Conservation (phyloP, 1,284 basidiomycete genomes). For the Heterobasidion irregulare region DNA sequence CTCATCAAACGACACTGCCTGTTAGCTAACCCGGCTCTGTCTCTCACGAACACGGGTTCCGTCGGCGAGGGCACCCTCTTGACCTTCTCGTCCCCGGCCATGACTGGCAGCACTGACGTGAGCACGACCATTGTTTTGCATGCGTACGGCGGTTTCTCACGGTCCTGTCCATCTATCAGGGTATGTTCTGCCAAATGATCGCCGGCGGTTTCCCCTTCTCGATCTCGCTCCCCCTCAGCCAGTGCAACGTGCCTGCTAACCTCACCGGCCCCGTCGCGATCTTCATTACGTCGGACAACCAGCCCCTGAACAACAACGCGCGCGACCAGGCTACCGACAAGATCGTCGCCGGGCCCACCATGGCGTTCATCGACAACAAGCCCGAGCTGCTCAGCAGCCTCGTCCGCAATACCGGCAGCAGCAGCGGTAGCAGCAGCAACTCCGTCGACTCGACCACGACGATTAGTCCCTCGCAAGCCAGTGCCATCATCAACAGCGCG, state of each 20-base stretch:
- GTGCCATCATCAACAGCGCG: constrained; percentile 32
- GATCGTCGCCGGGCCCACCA: constrained; percentile 1
- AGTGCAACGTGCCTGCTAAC: constrained; percentile 54
- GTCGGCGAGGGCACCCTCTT: constrained; percentile 50
- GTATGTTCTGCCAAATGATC: constrained; percentile 70
- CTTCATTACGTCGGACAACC: neutral
- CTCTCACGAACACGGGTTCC: constrained; percentile 54
- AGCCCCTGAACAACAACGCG: neutral
- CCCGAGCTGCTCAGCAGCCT: neutral
- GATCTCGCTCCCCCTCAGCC: constrained; percentile 46
- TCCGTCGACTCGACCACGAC: constrained; percentile 25
- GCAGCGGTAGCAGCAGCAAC: neutral
- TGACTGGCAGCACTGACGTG: constrained; percentile 45
- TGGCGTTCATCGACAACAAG: neutral
- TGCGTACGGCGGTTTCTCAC: neutral
- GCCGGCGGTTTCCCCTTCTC: constrained; percentile 51
- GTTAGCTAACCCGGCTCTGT: constrained; percentile 52
- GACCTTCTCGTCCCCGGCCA: constrained; percentile 48
- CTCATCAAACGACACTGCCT: neutral
- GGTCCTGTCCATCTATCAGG: constrained; percentile 23
- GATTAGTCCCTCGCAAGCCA: constrained; percentile 38
- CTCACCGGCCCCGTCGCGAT: constrained; percentile 56
- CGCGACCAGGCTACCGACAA: neutral
- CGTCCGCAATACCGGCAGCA: neutral
- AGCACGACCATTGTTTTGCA: constrained; percentile 14